A percentile compares a stretch with the other conserved stretches of the same genome.
These are phyloP conservation scores for Asterella californica DNA, from an alignment of 225 moss, liverwort and hornwort genomes.

Conservation along the genomic window DNA sequence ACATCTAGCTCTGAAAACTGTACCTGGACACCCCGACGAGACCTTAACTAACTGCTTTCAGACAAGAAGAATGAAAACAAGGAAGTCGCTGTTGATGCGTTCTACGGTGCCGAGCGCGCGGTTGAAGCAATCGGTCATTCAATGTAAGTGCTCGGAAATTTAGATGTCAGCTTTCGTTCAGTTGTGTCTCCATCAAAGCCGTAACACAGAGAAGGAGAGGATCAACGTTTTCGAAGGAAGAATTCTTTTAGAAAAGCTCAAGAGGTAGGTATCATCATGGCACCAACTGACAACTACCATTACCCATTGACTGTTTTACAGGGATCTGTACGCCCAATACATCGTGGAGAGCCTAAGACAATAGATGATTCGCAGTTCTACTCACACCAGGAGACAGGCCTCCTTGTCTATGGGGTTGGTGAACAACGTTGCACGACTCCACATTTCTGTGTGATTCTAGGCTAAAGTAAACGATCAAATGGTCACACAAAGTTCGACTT, in stretches of 20 bases:
- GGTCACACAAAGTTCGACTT: not conserved
- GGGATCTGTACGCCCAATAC: conserved; percentile 88
- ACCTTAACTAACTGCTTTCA: conserved; percentile 29
- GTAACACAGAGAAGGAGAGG: not conserved
- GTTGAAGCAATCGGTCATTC: conserved; percentile 76
- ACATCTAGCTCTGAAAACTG: not conserved
- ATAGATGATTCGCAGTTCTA: conserved; percentile 23
- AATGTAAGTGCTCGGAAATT: conserved; percentile 43
- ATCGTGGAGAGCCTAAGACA: conserved; percentile 91
- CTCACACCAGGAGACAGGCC: not conserved
- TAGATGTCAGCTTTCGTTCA: not conserved
- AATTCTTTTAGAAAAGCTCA: not conserved
- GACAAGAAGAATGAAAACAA: conserved; percentile 99
- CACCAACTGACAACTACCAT: not conserved
- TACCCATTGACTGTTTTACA: conserved; percentile 26
- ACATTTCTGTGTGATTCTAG: not conserved
- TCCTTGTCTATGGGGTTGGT: not conserved
- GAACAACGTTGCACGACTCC: not conserved
- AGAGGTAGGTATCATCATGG: not conserved
- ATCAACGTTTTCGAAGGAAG: not conserved
- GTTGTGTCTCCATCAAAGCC: not conserved
- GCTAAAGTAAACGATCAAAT: not conserved
- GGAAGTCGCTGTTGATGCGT: conserved; percentile 78
- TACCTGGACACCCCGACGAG: not conserved
- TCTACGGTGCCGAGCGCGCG: conserved; percentile 70